These are phyloP conservation scores for Linderniella brevidens DNA, from an alignment of 257 asterid species.

Conservation along the genomic window DNA sequence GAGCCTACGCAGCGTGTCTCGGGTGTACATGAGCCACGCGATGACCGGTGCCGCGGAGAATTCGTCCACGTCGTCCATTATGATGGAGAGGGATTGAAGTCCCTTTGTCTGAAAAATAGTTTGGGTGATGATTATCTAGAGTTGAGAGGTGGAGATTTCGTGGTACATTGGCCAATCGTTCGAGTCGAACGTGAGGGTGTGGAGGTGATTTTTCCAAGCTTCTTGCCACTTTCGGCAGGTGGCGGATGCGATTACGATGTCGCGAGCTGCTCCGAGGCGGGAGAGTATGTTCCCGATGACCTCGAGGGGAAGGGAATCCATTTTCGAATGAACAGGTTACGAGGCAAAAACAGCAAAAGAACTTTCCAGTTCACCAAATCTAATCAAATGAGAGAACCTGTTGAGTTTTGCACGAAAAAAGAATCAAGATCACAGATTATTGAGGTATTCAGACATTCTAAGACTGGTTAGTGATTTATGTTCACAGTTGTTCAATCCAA, in stretches of 20 bases:
- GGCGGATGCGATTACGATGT: slow-evolving; percentile 59
- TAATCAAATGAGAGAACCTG: no score
- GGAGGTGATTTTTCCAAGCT: slow-evolving; percentile 65
- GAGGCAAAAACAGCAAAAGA: no score
- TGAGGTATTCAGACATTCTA: no score
- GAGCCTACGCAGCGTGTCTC: slow-evolving; percentile 48
- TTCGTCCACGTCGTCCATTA: slow-evolving; percentile 67
- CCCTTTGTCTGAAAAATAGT: slow-evolving; percentile 57
- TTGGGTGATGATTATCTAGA: slow-evolving; percentile 63
- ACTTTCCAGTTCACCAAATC: no score
- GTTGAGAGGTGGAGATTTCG: slow-evolving; percentile 36
- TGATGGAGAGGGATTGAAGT: slow-evolving; percentile 38
- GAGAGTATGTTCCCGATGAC: slow-evolving; percentile 62
- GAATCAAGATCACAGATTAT: no score
- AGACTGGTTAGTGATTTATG: no score
- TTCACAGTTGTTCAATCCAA: no score
- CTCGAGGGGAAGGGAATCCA: slow-evolving; percentile 76
- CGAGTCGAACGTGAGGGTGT: slow-evolving; percentile 45
- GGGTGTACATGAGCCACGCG: slow-evolving; percentile 81
- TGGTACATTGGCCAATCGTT: slow-evolving; percentile 68
- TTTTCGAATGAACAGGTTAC: slow-evolving; percentile 1
- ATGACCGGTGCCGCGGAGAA: slow-evolving; percentile 65
- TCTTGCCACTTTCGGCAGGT: slow-evolving; percentile 65
- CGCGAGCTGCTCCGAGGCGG: slow-evolving; percentile 54
- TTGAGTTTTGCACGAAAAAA: no score